Evolutionary conservation across 495 filamentous ascomycete species (phyloP).

Genomic region (Bryoglossum gracile): DNA sequence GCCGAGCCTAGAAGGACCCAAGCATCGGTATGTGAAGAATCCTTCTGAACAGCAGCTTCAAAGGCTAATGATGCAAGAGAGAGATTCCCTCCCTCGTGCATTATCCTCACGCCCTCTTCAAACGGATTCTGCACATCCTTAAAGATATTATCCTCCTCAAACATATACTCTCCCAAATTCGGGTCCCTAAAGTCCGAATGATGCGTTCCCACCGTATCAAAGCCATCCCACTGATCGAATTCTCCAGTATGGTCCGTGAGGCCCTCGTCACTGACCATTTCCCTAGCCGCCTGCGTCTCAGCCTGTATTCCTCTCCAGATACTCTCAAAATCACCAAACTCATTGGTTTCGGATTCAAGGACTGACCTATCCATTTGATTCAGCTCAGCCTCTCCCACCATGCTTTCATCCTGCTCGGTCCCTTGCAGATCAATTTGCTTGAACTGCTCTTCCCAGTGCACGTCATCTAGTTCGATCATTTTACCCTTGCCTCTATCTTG

Average conservation of each 20-base stretch:
- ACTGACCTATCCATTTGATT: slow-evolving; percentile 87
- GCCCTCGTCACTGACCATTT: slow-evolving; percentile 57
- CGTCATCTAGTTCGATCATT: slow-evolving; percentile 87
- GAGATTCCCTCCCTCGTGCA: slow-evolving; percentile 86
- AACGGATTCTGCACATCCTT: slow-evolving; percentile 70
- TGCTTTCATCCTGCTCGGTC: slow-evolving; percentile 38
- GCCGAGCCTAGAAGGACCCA: slow-evolving; percentile 87
- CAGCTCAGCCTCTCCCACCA: slow-evolving; percentile 80
- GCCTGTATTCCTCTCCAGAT: slow-evolving; percentile 83
- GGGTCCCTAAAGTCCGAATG: slow-evolving; percentile 59
- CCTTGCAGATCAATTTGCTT: slow-evolving; percentile 74
- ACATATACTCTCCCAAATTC: slow-evolving; percentile 80
- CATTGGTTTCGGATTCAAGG: slow-evolving; percentile 45
- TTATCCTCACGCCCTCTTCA: slow-evolving; percentile 82
- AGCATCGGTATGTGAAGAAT: slow-evolving; percentile 78
- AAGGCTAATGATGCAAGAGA: slow-evolving; percentile 94
- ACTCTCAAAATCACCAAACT: slow-evolving; percentile 79
- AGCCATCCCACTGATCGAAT: slow-evolving; percentile 62
- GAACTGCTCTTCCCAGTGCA: slow-evolving; percentile 95
- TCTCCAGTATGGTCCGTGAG: slow-evolving; percentile 57
- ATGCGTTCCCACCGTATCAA: slow-evolving; percentile 52
- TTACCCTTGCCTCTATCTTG: slow-evolving; percentile 75
- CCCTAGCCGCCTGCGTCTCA: slow-evolving; percentile 66
- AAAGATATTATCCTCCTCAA: slow-evolving; percentile 90
- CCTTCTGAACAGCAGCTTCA: slow-evolving; percentile 87